A percentile compares a stretch with the other conserved stretches of the same genome.
Evolutionary conservation across 345 rosid genomes (phyloP).

Genomic region (Syzygium grande): DNA sequence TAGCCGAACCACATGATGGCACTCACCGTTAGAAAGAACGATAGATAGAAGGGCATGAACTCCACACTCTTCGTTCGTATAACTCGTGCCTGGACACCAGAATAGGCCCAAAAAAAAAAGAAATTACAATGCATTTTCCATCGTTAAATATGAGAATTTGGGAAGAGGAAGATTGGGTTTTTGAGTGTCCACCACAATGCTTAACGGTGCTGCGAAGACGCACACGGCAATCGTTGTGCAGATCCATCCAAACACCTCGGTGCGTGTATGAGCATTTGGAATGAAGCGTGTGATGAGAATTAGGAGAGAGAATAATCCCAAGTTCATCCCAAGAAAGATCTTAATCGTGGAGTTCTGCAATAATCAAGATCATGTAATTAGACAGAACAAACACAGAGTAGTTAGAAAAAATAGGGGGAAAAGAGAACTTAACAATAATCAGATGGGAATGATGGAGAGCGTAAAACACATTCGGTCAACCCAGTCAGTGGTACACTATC

Average conservation of each 20-base stretch:
- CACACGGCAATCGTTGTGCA: slow-evolving; percentile 60
- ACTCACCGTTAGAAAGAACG: slow-evolving; percentile 73
- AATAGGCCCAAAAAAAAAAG: neutral
- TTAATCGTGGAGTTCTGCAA: slow-evolving; percentile 53
- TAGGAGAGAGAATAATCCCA: slow-evolving; percentile 43
- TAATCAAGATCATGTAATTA: neutral
- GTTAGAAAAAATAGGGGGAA: neutral
- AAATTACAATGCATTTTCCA: neutral
- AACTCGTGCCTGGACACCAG: slow-evolving; percentile 43
- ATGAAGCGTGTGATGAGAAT: slow-evolving; percentile 35
- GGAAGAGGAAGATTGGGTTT: neutral
- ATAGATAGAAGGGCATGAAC: slow-evolving; percentile 83
- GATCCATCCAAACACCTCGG: slow-evolving; percentile 72
- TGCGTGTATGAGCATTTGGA: slow-evolving; percentile 1
- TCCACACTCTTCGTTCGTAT: slow-evolving; percentile 80
- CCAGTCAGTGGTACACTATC: neutral
- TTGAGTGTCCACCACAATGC: slow-evolving; percentile 40
- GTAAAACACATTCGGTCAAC: neutral
- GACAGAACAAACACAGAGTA: neutral
- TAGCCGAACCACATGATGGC: slow-evolving; percentile 81
- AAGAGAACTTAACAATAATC: neutral
- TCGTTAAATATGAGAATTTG: neutral
- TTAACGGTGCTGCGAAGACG: slow-evolving; percentile 83
- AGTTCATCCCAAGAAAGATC: slow-evolving; percentile 39
- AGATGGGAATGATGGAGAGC: neutral